phyloP scores from a whole-genome alignment of 78 protist genomes.

The Anaeramoeba flamelloides region DNA sequence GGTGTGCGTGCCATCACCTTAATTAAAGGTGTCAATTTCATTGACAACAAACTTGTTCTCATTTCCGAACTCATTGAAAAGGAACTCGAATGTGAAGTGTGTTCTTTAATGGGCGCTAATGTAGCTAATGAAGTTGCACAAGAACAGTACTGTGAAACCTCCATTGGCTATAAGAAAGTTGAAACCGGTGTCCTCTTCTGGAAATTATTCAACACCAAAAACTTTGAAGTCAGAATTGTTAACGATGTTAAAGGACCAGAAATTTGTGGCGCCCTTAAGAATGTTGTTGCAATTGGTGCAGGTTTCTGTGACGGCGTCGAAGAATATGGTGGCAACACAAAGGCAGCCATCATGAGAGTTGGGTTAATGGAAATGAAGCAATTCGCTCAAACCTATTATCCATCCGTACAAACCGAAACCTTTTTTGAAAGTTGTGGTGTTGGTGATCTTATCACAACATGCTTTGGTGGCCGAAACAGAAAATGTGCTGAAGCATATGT shows the following conservation, averaged over 20 bases:
- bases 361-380: conserved; percentile 40
- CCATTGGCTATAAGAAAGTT: conserved; percentile 20
- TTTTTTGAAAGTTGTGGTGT: conserved; percentile 51
- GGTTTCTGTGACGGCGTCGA: conserved; percentile 39
- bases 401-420: too few species aligned
- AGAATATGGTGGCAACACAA: conserved; percentile 38
- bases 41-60: conserved; percentile 19
- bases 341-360: conserved; percentile 47
- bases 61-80: conserved; percentile 27
- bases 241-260: conserved; percentile 19
- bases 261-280: not conserved
- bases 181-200: not conserved
- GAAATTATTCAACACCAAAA: conserved; percentile 14
- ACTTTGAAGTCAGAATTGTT: conserved; percentile 21
- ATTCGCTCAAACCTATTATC: conserved; percentile 15
- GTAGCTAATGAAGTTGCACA: conserved; percentile 45
- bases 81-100: conserved; percentile 1
- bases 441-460: conserved; percentile 53
- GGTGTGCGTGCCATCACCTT: conserved; percentile 35
- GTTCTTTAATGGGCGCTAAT: conserved; percentile 52
- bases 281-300: conserved; percentile 6
- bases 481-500: conserved; percentile 33
- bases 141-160: conserved; percentile 39
- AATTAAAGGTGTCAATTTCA: conserved; percentile 28
- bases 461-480: conserved; percentile 45